Base-by-base conservation (phyloP, 2,329 filamentous ascomycete genomes). In the Samsoniella hepiali region DNA sequence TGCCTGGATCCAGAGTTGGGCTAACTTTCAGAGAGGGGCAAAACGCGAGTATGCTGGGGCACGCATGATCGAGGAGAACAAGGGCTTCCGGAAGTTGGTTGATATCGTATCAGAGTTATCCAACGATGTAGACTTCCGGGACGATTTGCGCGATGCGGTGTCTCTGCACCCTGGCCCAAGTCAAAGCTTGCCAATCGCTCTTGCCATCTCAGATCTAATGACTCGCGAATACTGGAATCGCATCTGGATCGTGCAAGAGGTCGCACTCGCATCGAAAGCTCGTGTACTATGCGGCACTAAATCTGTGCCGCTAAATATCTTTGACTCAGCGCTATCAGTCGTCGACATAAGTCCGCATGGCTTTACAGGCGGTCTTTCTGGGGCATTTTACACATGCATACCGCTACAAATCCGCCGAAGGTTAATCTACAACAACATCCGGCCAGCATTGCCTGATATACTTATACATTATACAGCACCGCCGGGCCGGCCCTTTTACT, bases 401-500 rank as follows among this genome's bases (percentile, higher is more conserved):
- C 42, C 56, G 8, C 36, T 59, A 13, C 13, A 22, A 5, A 65
- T 53, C 11, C 63, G 64, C 22, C 63, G 45, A 49, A 49, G 59
- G 34, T 47, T 56, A 40, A 27, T 61, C 40, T 47, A 47, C 40
- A 15, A 38, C n/a, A 29, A 44, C 1, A 22, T 49, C 1, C 10
- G 42, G 11, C 27, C 64, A n/a, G 49, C 34, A 13, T 49, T 65
- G 10, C 49, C 49, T 6, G 51, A 62, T 22, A 62, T 68, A 29
- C 49, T 69, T 15, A 38, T 62, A 17, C 40, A 62, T 0, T 15
- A 47, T 29, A 53, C 29, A 9, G 36, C 29, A 6, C 47, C 59
- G 3, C 55, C 67, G 3, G 59, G 27, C 0, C 63, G 67, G 10
- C 63, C 68, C 0, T 38, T 54, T 5, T 68, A 68, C 22, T 61